Evolutionary conservation across 2,329 filamentous ascomycete species (phyloP).

Genomic region (Acephala macrosclerotiorum): DNA sequence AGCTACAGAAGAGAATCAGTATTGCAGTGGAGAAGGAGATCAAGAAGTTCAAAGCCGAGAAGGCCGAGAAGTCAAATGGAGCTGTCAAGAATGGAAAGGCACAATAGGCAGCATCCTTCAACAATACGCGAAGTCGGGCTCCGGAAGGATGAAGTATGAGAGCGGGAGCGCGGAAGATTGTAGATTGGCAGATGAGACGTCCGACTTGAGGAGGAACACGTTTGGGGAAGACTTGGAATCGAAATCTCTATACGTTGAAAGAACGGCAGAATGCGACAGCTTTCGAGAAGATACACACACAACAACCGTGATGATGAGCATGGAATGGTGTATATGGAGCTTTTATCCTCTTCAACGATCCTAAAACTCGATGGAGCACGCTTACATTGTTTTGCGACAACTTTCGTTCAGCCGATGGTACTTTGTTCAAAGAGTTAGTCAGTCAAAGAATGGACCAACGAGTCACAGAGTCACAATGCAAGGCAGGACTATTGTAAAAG

Average conservation of each 20-base stretch:
- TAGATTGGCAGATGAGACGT: not conserved
- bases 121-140: not conserved
- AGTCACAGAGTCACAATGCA: slow-evolving; percentile 4
- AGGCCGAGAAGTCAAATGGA: slow-evolving; percentile 49
- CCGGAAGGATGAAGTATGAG: not conserved
- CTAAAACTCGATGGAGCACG: not conserved
- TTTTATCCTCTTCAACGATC: not conserved
- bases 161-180: not conserved
- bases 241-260: not conserved
- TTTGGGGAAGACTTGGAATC: not conserved
- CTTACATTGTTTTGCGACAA: not conserved
- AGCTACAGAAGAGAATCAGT: slow-evolving; percentile 83
- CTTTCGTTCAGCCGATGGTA: slow-evolving; percentile 3
- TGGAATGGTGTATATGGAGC: slow-evolving; percentile 1
- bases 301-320: not conserved
- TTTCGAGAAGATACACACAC: not conserved
- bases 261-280: not conserved
- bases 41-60: slow-evolving; percentile 71
- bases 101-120: slow-evolving; percentile 42
- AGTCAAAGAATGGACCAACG: slow-evolving; percentile 8
- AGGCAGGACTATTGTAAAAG: not conserved
- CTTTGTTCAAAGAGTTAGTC: not conserved
- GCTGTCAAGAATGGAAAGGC: slow-evolving; percentile 57
- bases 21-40: slow-evolving; percentile 79
- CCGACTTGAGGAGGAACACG: not conserved